Percentiles rank a stretch among this genome's conserved stretches.
Evolutionary conservation across 257 asterid species (phyloP).

Genomic region (Petunia axillaris): DNA sequence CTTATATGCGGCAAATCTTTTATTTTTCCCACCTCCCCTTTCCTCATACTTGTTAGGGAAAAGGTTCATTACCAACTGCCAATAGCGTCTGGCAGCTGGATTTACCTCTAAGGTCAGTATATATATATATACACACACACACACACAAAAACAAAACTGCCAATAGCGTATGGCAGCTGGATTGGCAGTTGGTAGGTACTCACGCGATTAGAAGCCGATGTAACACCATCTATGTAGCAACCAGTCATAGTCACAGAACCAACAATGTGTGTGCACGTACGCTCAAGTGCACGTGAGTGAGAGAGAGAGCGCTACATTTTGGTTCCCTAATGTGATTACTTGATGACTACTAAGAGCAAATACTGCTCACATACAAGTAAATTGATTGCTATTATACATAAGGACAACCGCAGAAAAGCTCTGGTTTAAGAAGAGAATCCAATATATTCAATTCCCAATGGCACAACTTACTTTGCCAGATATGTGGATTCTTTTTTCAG

Average conservation of each 20-base stretch:
- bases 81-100: too few relatives aligned
- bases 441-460: neutral
- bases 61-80: too few relatives aligned
- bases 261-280: too few relatives aligned
- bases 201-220: neutral
- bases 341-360: neutral
- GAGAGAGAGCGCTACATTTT: neutral
- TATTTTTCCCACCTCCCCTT: too few relatives aligned
- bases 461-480: neutral
- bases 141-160: too few relatives aligned
- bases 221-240: neutral
- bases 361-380: neutral
- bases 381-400: neutral
- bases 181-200: too few relatives aligned
- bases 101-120: too few relatives aligned
- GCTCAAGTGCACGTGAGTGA: neutral
- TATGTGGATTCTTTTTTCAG: neutral
- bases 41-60: too few relatives aligned
- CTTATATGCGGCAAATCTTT: too few relatives aligned
- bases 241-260: neutral
- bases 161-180: too few relatives aligned
- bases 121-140: too few relatives aligned
- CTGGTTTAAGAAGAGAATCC: slow-evolving; percentile 3
- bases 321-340: slow-evolving; percentile 1
- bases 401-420: slow-evolving; percentile 1